Evolutionary conservation across 768 basidiomycete species (phyloP).

Genomic region (Wakefieldia striispora): DNA sequence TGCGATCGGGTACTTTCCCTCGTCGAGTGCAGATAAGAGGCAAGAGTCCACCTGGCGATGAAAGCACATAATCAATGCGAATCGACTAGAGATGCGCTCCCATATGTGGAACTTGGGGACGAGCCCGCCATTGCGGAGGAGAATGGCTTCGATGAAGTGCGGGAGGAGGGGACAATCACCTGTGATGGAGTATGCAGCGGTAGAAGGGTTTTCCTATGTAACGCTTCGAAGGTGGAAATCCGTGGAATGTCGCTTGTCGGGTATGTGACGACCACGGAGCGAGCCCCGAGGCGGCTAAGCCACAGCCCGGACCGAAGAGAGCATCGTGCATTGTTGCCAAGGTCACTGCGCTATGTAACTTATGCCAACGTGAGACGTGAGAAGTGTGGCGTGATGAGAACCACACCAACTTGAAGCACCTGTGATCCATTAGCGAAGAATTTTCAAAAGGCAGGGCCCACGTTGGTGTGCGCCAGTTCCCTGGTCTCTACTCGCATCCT

Average conservation of each 20-base stretch:
- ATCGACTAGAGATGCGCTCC: slow-evolving; percentile 38
- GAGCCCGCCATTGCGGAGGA: too few relatives aligned
- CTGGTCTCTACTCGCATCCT: too few relatives aligned
- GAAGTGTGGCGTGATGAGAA: slow-evolving; percentile 37
- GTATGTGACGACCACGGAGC: slow-evolving; percentile 53
- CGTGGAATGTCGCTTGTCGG: slow-evolving; percentile 59
- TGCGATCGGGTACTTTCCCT: slow-evolving; percentile 31
- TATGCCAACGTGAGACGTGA: slow-evolving; percentile 46
- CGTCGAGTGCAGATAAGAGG: slow-evolving; percentile 54
- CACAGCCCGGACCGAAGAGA: slow-evolving; percentile 47
- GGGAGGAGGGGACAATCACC: too few relatives aligned
- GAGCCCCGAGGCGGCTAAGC: slow-evolving; percentile 60
- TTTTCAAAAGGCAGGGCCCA: neutral
- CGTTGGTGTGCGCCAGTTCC: slow-evolving; percentile 51
- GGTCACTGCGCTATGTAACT: slow-evolving; percentile 28
- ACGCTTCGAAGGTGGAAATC: slow-evolving; percentile 41
- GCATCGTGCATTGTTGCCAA: slow-evolving; percentile 44
- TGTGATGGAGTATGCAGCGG: slow-evolving; percentile 43
- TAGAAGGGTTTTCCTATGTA: too few relatives aligned
- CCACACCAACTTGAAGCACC: slow-evolving; percentile 52
- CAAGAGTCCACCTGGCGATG: too few relatives aligned
- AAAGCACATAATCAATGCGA: too few relatives aligned
- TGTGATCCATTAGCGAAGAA: slow-evolving; percentile 23
- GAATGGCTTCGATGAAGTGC: too few relatives aligned
- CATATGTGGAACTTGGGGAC: slow-evolving; percentile 35